Evolutionary conservation across 1,284 basidiomycete genomes (phyloP).

Genomic region (Heterobasidion irregulare): DNA sequence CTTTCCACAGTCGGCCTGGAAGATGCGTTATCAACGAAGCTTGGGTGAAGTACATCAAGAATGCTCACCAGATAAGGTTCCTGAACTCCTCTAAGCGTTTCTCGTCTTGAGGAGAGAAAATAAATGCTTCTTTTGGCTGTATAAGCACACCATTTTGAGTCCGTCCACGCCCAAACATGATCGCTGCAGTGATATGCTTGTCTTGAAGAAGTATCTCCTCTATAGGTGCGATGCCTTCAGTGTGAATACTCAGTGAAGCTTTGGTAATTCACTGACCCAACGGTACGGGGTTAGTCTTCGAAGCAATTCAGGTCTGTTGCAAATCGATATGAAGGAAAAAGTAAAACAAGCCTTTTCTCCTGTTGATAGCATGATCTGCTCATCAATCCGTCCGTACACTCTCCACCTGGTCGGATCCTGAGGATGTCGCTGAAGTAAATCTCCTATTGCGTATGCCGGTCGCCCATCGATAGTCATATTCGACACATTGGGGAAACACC

Average conservation of each 20-base stretch:
- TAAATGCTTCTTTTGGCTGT: conserved; percentile 19
- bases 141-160: conserved; percentile 32
- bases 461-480: conserved; percentile 20
- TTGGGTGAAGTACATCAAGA: background rate
- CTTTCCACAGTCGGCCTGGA: conserved; percentile 17
- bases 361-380: conserved; percentile 29
- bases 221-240: conserved; percentile 3
- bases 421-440: conserved; percentile 35
- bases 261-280: conserved; percentile 21
- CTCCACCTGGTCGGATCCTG: conserved; percentile 30
- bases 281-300: conserved; percentile 32
- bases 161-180: conserved; percentile 31
- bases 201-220: conserved; percentile 26
- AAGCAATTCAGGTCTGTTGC: background rate
- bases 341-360: conserved; percentile 16
- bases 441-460: conserved; percentile 25
- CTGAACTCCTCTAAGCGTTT: conserved; percentile 19
- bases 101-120: conserved; percentile 21
- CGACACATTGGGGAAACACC: background rate
- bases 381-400: conserved; percentile 35
- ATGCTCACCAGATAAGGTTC: conserved; percentile 21
- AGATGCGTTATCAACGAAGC: background rate
- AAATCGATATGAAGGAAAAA: too few species aligned
- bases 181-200: conserved; percentile 20
- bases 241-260: too few species aligned